Evolutionary conservation across 2,329 filamentous ascomycete species (phyloP), one percentile per base, ranked within the genome.

Genomic region (Neocatenulostroma microsporum): DNA sequence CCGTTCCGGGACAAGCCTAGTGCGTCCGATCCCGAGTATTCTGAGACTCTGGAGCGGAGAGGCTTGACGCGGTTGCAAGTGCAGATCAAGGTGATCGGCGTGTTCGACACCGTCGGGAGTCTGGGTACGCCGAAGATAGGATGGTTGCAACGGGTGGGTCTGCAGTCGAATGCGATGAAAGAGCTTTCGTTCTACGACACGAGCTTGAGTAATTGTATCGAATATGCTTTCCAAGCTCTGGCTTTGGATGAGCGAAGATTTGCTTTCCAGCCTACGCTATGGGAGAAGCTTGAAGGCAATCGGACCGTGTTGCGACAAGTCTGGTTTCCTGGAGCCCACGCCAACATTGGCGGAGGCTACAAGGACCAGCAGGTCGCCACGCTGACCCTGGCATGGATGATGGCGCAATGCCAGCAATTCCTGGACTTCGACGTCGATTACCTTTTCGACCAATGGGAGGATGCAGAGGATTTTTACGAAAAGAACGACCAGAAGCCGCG

Each of bases 301-400:
- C 56, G 46, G n/a, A 69, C 67, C 2, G 57, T 58, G 3, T 49
- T 70, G 6, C 56, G 64, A 7, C 67, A 70, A 47, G 63, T 67
- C 5, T 70, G 67, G 67, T 70, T 69, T 39, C 64, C 65, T 1
- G 67, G 67, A 12, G 63, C 62, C 2, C 67, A 70, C 40, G 49
- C 52, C 17, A 68, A 68, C 38, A 44, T 69, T 9, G 67, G 67
- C 8, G 67, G 67, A n/a, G 66, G 65, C 7, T 60, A 57, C 31
- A 52, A 57, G 21, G 63, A 68, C 31, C 59, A 63, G 40, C 62
- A 70, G 18, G 58, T 69, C 26, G 62, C 67, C 12, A 67, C 72
- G 26, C 70, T 74, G 20, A 63, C 66, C 4, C 52, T 74, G 4
- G 72, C 71, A 3, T 76, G 72, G 72, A 75, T 76, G 72, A 70